A percentile compares a stretch with the other conserved stretches of the same genome.
These are phyloP conservation scores for Pichia sp. DNA, from an alignment of 1,139 yeast species.

Conservation along the genomic window DNA sequence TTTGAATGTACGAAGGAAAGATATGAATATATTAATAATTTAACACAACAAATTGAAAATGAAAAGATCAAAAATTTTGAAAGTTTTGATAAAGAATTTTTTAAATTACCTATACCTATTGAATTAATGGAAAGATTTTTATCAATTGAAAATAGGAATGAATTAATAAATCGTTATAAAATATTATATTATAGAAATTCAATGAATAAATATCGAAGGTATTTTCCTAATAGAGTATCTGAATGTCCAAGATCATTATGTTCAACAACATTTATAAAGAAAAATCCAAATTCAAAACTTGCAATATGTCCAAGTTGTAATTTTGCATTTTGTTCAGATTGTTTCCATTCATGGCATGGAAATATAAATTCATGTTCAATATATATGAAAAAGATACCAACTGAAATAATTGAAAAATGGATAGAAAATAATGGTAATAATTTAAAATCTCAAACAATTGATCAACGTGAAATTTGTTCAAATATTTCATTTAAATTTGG, in stretches of 20 bases:
- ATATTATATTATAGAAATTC: conserved; percentile 35
- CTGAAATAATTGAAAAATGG: conserved; percentile 38
- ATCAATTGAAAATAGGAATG: conserved; percentile 13
- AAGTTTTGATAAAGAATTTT: conserved; percentile 27
- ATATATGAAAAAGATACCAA: conserved; percentile 35
- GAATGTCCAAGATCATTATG: conserved; percentile 47
- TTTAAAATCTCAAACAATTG: conserved; percentile 24
- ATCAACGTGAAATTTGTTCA: conserved; percentile 19
- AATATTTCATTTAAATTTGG: conserved; percentile 49
- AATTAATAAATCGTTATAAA: conserved; percentile 35
- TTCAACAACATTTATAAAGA: conserved; percentile 40
- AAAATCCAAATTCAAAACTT: conserved; percentile 45
- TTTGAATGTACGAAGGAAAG: conserved; percentile 37
- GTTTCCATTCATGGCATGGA: conserved; percentile 66
- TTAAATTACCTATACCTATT: conserved; percentile 35
- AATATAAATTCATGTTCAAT: conserved; percentile 41
- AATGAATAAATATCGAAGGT: conserved; percentile 40
- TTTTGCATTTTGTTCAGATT: conserved; percentile 54
- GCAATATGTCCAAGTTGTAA: conserved; percentile 49
- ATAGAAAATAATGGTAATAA: conserved; percentile 24
- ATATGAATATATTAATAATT: conserved; percentile 9
- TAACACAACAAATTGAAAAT: conserved; percentile 3
- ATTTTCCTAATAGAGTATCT: conserved; percentile 46
- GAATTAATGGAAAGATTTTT: conserved; percentile 27
- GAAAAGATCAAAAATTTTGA: conserved; percentile 26